Evolutionary conservation across 257 asterid species (phyloP), one percentile per base, ranked within the genome.

Genomic region (Nicotiana benthamiana): DNA sequence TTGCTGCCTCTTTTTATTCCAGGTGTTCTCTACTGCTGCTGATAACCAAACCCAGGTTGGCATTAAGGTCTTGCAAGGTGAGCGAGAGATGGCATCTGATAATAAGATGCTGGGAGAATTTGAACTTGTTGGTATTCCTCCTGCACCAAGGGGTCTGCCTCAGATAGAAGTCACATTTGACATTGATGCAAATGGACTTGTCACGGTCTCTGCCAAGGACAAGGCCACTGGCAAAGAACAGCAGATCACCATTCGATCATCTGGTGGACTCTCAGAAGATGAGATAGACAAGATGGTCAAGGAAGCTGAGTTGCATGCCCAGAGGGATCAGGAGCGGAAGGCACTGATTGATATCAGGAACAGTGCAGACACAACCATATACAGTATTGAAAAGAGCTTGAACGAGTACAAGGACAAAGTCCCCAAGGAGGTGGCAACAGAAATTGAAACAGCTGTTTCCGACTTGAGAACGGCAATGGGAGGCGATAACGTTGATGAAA

Each of bases 101-200:
- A 93, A 93, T 84, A 93, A 93, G 85, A 83, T 87, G 62, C 90
- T 93, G 20, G 98, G 98, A 4, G 93, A 92, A 83, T 93, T 93
- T 78, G 96, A 91, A 51, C 97, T 93, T 1, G 84, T 86, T 24
- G 98, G 98, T 20, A 84, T 93, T 80, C 97, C 97, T 61, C 98
- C 98, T 5, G 89, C 97, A 48, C 95, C 94, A 10, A 87, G 98
- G 86, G 98, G 98, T 70, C 30, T 89, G 82, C 98, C 98, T 28
- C 98, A 93, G 80, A 89, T 93, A 9, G 98, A 93, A 82, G 98
- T 93, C 52, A 88, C 96, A 4, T 93, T 93, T 1, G 98, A 93
- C 82, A 93, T 93, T 4, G 98, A 93, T 62, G 98, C 97, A 64
- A 93, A 92, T 53, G 98, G 98, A 10, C 89, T 93, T 8, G 96